phyloP scores from a whole-genome alignment of 805 yeast species.

The Tetrapisispora namnaoensis region DNA sequence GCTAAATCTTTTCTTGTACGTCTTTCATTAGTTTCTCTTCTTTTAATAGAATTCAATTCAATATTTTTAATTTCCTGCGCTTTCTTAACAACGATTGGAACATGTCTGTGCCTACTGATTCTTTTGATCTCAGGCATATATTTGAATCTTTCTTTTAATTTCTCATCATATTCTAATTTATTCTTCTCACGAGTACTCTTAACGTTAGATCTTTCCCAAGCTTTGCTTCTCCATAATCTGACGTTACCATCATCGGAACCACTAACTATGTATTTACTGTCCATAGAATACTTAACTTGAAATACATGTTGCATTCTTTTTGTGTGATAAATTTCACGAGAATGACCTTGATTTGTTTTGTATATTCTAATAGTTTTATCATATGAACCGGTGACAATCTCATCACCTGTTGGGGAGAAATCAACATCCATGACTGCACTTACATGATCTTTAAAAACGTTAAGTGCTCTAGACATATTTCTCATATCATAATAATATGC shows the following conservation, averaged over 20 bases:
- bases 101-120: slow-evolving; percentile 84
- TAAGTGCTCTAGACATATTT: slow-evolving; percentile 68
- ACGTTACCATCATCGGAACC: slow-evolving; percentile 97
- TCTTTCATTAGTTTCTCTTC: slow-evolving; percentile 75
- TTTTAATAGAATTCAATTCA: slow-evolving; percentile 64
- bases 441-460: slow-evolving; percentile 90
- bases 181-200: slow-evolving; percentile 71
- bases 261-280: slow-evolving; percentile 72
- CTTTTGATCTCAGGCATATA: slow-evolving; percentile 94
- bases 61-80: slow-evolving; percentile 77
- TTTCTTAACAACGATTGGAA: slow-evolving; percentile 79
- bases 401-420: slow-evolving; percentile 95
- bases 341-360: slow-evolving; percentile 72
- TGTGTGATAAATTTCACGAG: slow-evolving; percentile 91
- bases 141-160: slow-evolving; percentile 84
- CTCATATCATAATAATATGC: slow-evolving; percentile 95
- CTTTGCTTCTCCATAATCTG: slow-evolving; percentile 83
- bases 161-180: slow-evolving; percentile 82
- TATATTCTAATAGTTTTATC: slow-evolving; percentile 86
- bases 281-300: slow-evolving; percentile 77
- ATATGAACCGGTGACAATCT: slow-evolving; percentile 88
- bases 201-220: slow-evolving; percentile 74
- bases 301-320: slow-evolving; percentile 96
- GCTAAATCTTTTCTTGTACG: slow-evolving; percentile 60
- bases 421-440: slow-evolving; percentile 92